A percentile compares a stretch with the other conserved stretches of the same genome.
phyloP scores from a whole-genome alignment of 192 early-diverging fungal species.

The Coemansia sp. region DNA sequence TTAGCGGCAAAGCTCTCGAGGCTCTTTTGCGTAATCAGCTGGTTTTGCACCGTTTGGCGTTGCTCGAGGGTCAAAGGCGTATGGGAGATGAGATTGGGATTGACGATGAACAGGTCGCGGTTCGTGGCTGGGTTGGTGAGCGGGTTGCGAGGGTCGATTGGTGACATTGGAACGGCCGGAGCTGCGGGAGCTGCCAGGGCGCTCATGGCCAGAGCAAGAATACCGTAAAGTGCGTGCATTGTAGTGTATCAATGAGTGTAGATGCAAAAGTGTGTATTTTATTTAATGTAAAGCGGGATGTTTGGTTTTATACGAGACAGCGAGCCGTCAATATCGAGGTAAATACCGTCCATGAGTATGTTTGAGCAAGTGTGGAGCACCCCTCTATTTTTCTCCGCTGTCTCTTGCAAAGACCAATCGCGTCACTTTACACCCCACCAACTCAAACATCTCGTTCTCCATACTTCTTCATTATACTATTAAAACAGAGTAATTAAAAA shows the following conservation, averaged over 20 bases:
- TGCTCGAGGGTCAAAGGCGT: conserved; percentile 35
- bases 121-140: conserved; percentile 47
- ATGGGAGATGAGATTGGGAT: conserved; percentile 16
- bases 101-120: conserved; percentile 40
- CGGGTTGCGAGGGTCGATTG: conserved; percentile 47
- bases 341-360: no score
- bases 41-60: conserved; percentile 44
- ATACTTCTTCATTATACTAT: no score
- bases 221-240: conserved; percentile 37
- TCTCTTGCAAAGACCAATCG: no score
- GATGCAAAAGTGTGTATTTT: neutral
- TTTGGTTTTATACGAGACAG: neutral
- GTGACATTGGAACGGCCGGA: conserved; percentile 15
- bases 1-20: conserved; percentile 44
- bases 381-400: no score
- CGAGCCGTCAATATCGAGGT: no score
- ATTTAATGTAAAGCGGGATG: neutral
- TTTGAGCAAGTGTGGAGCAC: no score
- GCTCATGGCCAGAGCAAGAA: conserved; percentile 34
- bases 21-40: conserved; percentile 49
- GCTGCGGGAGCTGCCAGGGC: conserved; percentile 31
- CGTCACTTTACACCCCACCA: no score
- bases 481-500: no score
- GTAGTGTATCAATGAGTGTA: neutral
- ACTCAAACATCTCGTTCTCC: no score